Base-by-base conservation (phyloP, 1,139 yeast species). In the Diutina catenulata region DNA sequence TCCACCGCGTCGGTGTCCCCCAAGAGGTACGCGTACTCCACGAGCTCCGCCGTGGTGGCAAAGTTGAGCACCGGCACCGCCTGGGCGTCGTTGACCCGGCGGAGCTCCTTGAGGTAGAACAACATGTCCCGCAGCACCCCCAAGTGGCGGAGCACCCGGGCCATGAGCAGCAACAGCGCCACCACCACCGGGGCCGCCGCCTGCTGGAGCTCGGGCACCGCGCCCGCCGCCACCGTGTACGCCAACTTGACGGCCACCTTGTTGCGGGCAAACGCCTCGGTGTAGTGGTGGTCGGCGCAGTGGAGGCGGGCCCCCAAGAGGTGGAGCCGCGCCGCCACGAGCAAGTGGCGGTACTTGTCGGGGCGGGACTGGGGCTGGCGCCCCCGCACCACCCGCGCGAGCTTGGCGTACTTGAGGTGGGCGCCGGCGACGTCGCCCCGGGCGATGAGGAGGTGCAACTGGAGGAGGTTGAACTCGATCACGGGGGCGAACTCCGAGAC, bases 61-160 rank as follows among this genome's bases (percentile, higher is more conserved):
- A 31, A 20, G 10, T 31, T 16, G 14, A 21, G 15, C n/a, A 31
- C 15, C 11, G 35, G 35, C 9, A 21, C 3, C 3, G 35, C 5
- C 5, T 31, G 26, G 18, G 14, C n/a, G 20, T 27, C 29, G 20
- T n/a, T 15, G 10, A 31, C 15, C 25, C 21, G 20, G 11, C 10
- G n/a, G 24, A 31, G 21, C 21, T 31, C 35, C 18, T 31, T 31
- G 20, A 14, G 20, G 19, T 31, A 31, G 9, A 21, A 31, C 5
- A 31, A 21, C 26, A 31, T 21, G 16, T 31, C 35, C 5, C 35
- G 24, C n/a, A 25, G 20, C 25, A 31, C 21, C 7, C 35, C 35
- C 18, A 31, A 31, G 13, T 31, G 35, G 11, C 21, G 20, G 4
- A 31, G 22, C 3, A 20, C 21, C 18, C 15, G 18, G 25, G 21